Evolutionary conservation across 2,329 filamentous ascomycete genomes (phyloP).

Genomic region (Hansfordia pulvinata): DNA sequence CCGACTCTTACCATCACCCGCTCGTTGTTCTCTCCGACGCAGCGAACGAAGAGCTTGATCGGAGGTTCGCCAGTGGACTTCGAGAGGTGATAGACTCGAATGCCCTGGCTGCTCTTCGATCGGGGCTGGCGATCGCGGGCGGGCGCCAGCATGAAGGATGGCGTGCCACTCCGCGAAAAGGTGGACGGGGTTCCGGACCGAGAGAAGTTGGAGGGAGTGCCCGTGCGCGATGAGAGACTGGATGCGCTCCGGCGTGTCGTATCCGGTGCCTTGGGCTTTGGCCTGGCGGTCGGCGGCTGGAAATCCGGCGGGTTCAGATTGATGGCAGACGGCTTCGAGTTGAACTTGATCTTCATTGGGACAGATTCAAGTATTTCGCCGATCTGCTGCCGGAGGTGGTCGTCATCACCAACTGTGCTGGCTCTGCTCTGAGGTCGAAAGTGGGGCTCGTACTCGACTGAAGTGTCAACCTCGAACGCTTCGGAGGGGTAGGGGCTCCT

Average conservation of each 20-base stretch:
- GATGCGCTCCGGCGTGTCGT: constrained; percentile 32
- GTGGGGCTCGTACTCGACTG: constrained; percentile 18
- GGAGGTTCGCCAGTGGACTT: constrained; percentile 73
- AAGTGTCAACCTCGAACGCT: constrained; percentile 31
- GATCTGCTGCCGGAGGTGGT: constrained; percentile 68
- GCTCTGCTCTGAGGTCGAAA: constrained; percentile 19
- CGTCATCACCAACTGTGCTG: constrained; percentile 32
- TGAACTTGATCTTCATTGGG: constrained; percentile 66
- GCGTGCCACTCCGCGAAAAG: constrained; percentile 28
- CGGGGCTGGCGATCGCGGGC: constrained; percentile 33
- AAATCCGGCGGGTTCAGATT: constrained; percentile 47
- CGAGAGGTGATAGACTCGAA: constrained; percentile 85
- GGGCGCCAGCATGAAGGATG: constrained; percentile 55
- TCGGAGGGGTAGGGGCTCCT: constrained; percentile 16
- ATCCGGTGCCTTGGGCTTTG: constrained; percentile 30
- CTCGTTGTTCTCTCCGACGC: constrained; percentile 80
- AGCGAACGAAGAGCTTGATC: constrained; percentile 87
- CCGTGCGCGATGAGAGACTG: constrained; percentile 26
- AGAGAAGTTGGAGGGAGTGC: constrained; percentile 19
- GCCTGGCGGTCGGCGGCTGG: constrained; percentile 29
- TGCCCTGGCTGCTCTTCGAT: constrained; percentile 47
- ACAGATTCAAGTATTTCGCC: constrained; percentile 65
- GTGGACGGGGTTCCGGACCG: constrained; percentile 46
- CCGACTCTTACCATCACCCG: constrained; percentile 97
- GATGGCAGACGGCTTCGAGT: constrained; percentile 35